Conservation (phyloP, 2,329 filamentous ascomycete genomes). For the Xylaria sp. region DNA sequence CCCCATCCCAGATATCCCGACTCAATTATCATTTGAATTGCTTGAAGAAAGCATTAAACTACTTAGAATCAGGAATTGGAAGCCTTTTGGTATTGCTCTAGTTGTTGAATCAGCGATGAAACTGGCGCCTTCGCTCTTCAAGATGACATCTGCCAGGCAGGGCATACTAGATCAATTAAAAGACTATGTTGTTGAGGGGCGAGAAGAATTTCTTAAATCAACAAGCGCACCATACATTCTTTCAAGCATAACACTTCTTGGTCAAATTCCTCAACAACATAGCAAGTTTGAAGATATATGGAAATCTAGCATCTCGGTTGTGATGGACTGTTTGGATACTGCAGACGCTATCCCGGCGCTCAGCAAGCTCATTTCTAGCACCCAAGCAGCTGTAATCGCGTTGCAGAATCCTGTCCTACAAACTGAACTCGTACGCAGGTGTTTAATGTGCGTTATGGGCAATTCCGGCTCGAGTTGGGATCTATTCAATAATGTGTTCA, state of each 20-base stretch:
- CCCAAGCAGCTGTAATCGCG: conserved; percentile 55
- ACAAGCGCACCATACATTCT: conserved; percentile 75
- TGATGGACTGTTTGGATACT: conserved; percentile 53
- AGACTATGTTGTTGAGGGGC: conserved; percentile 64
- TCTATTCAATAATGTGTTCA: conserved; percentile 61
- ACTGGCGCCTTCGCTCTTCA: conserved; percentile 57
- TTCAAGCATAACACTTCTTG: conserved; percentile 70
- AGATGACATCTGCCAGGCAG: conserved; percentile 43
- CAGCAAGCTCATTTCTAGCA: conserved; percentile 60
- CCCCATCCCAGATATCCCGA: conserved; percentile 48
- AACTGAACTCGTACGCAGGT: conserved; percentile 56
- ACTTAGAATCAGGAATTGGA: conserved; percentile 64
- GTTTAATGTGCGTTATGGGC: conserved; percentile 54
- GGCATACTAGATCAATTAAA: conserved; percentile 59
- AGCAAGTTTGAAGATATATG: conserved; percentile 57
- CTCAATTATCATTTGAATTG: conserved; percentile 49
- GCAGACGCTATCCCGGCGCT: conserved; percentile 52
- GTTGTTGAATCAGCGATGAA: conserved; percentile 57
- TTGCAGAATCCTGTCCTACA: conserved; percentile 58
- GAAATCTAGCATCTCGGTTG: conserved; percentile 56
- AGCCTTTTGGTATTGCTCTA: conserved; percentile 66
- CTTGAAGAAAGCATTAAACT: conserved; percentile 55
- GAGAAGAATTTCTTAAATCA: conserved; percentile 71
- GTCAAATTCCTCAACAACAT: conserved; percentile 55
- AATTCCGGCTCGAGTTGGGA: conserved; percentile 53